Percentiles rank a stretch among this genome's conserved stretches.
These are phyloP conservation scores for Hypoxylon fuscum DNA, from an alignment of 495 filamentous ascomycete species.

Conservation along the genomic window DNA sequence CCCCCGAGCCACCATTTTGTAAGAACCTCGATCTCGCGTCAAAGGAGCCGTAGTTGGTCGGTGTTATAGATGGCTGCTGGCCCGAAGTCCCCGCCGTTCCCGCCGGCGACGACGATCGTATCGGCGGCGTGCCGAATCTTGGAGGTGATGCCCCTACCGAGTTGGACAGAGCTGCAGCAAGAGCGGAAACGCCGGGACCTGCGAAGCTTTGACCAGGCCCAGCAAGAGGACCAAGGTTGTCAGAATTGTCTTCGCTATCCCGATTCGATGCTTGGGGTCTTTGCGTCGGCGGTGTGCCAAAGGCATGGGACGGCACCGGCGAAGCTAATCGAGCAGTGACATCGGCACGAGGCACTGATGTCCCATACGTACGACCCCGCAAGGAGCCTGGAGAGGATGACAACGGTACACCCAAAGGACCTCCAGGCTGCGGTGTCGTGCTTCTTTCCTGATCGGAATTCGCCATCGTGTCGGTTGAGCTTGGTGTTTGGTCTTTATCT, in stretches of 20 bases:
- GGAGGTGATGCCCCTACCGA: conserved; percentile 69
- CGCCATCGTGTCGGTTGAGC: conserved; percentile 30
- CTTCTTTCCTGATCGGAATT: conserved; percentile 42
- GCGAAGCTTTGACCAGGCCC: conserved; percentile 60
- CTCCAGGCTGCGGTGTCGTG: conserved; percentile 39
- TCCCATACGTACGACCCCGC: conserved; percentile 51
- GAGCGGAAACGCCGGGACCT: conserved; percentile 78
- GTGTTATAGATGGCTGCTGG: conserved; percentile 57
- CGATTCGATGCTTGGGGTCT: conserved; percentile 33
- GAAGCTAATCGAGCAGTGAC: conserved; percentile 78
- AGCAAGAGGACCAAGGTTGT: conserved; percentile 59
- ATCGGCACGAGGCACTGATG: conserved; percentile 66
- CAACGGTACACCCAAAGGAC: conserved; percentile 50
- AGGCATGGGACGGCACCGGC: conserved; percentile 66
- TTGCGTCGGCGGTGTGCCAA: conserved; percentile 58
- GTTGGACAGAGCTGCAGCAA: conserved; percentile 77
- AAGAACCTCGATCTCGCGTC: conserved; percentile 65
- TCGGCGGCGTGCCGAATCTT: conserved; percentile 66
- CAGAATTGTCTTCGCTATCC: conserved; percentile 43
- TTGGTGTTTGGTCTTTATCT: too few relatives aligned
- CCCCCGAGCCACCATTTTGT: conserved; percentile 50
- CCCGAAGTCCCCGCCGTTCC: conserved; percentile 54
- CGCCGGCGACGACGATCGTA: conserved; percentile 65
- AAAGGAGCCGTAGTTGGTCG: conserved; percentile 82
- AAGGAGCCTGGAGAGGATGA: conserved; percentile 58